Evolutionary conservation across 2,329 filamentous ascomycete genomes (phyloP), one percentile per base, ranked within the genome.

Genomic region (Pseudogymnoascus verrucosus): DNA sequence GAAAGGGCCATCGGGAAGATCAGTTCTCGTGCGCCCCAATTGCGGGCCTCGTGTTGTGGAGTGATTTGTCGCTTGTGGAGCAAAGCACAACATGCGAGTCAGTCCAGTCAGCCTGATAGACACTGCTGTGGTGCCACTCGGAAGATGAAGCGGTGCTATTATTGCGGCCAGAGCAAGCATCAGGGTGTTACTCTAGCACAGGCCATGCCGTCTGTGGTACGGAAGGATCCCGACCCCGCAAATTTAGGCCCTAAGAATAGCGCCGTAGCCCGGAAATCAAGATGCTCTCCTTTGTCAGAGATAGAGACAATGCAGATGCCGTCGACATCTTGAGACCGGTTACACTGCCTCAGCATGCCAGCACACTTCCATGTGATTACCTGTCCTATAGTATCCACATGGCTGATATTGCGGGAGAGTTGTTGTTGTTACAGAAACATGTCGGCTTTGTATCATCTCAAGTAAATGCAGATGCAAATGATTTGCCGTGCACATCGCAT

Each of bases 151-250:
- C 51, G 51, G 51, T 57, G 28, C 8, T 57, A 57, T 31, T 57
- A 57, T 57, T 12, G 51, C 51, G 51, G 28, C 28, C 28, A 57
- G 28, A 34, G 51, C 51, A 21, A 57, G 51, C 26, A 34, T 34
- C 51, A 34, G 28, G 28, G 51, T 57, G 51, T 54, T 34, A 34
- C 51, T 19, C 51, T 19, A 34, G 51, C 51, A 57, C 51, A 57
- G 51, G 28, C 51, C 51, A 57, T 57, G 51, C 51, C 51, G 28
- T 57, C 51, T 57, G 51, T 57, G 51, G 51, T 14, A 57, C 51
- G 51, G 51, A 57, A 57, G 51, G 51, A 34, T 57, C 28, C 51
- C 51, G 51, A 57, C 51, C 51, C 51, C 51, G 51, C 51, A 57
- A 57, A 34, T 57, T 12, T 19, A 34, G 8, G 26, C 47, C 47